These are phyloP conservation scores for Colletotrichum somersetense DNA, from an alignment of 2,329 filamentous ascomycete species.

Conservation along the genomic window DNA sequence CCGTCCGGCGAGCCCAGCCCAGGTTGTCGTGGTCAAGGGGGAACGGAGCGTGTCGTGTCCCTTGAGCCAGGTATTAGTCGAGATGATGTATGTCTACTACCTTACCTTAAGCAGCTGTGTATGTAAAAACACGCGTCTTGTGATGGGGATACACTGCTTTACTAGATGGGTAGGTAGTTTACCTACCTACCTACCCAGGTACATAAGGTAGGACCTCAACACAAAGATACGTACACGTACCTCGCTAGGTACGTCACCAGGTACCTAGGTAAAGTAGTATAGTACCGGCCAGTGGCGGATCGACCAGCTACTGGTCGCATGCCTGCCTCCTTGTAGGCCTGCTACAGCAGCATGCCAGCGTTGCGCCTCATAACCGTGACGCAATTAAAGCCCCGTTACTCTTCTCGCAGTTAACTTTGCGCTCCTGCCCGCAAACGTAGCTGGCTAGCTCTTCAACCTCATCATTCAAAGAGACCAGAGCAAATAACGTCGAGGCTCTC, in stretches of 20 bases:
- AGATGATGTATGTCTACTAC: neutral
- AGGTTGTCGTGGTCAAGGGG: slow-evolving; percentile 6
- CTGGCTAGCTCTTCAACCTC: neutral
- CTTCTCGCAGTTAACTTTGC: slow-evolving; percentile 20
- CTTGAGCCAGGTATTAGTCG: neutral
- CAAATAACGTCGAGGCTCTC: neutral
- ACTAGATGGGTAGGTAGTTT: no score
- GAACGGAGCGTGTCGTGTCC: neutral
- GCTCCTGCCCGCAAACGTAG: slow-evolving; percentile 16
- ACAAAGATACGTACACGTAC: slow-evolving; percentile 4
- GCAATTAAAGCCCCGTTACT: slow-evolving; percentile 38
- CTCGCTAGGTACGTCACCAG: no score
- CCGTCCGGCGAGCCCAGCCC: no score
- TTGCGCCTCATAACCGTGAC: slow-evolving; percentile 33
- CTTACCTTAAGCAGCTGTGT: no score
- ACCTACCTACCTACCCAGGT: no score
- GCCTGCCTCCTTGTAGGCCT: neutral
- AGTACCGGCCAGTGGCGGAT: slow-evolving; percentile 30
- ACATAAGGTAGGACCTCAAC: neutral
- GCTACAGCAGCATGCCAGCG: neutral
- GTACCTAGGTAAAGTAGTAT: no score
- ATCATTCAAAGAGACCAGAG: neutral
- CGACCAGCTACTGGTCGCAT: slow-evolving; percentile 8
- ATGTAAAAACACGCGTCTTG: no score
- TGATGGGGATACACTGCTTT: no score